These are phyloP conservation scores for Colletotrichum melonis DNA, from an alignment of 2,329 filamentous ascomycete genomes.

Conservation along the genomic window DNA sequence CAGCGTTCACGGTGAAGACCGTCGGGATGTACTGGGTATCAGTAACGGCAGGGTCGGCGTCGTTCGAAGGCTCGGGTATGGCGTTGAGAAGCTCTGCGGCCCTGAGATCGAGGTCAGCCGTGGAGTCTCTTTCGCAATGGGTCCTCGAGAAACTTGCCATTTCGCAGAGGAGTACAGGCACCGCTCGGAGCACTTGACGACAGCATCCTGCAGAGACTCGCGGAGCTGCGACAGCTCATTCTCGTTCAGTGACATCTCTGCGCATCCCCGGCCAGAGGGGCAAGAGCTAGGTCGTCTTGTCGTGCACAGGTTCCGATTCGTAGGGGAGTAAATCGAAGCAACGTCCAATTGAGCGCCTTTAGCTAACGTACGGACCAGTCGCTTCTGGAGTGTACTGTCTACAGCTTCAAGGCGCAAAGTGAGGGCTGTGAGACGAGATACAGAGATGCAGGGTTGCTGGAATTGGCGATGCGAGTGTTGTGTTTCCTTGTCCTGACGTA, in stretches of 20 bases:
- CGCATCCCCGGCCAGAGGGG: constrained; percentile 21
- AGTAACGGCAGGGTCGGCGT: constrained; percentile 59
- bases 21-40: constrained; percentile 55
- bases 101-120: constrained; percentile 62
- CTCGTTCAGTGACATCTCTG: constrained; percentile 64
- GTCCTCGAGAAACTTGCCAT: constrained; percentile 69
- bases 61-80: constrained; percentile 70
- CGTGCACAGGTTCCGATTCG: not conserved
- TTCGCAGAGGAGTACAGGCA: constrained; percentile 97
- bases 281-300: not conserved
- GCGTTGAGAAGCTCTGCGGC: constrained; percentile 93
- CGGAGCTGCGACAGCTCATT: constrained; percentile 74
- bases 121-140: not conserved
- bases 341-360: not conserved
- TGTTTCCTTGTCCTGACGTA: constrained; percentile 34
- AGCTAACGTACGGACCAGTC: not conserved
- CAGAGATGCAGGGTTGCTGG: not conserved
- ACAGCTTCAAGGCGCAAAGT: not conserved
- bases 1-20: constrained; percentile 67
- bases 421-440: not conserved
- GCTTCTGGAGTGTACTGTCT: not conserved
- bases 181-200: constrained; percentile 91
- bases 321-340: not conserved
- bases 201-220: constrained; percentile 82
- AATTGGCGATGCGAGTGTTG: constrained; percentile 28